These are phyloP conservation scores for Lasiodiplodia hormozganensis DNA, from an alignment of 2,329 filamentous ascomycete genomes.

Conservation along the genomic window DNA sequence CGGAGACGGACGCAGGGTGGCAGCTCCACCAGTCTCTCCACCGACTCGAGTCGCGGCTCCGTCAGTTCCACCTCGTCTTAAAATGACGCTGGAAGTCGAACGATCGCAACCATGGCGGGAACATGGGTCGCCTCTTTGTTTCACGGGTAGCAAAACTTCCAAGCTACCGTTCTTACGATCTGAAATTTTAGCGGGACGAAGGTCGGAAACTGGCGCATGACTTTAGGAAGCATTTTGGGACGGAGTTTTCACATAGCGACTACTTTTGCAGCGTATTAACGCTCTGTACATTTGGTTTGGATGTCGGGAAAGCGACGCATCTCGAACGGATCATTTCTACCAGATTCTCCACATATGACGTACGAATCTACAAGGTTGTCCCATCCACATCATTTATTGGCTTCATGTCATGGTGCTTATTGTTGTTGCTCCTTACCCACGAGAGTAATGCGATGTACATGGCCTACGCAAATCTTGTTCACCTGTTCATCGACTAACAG, in stretches of 20 bases:
- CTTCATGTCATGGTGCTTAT: background rate
- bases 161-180: background rate
- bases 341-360: constrained; percentile 2
- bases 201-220: background rate
- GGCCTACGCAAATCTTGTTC: background rate
- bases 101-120: background rate
- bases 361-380: constrained; percentile 7
- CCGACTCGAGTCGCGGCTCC: constrained; percentile 37
- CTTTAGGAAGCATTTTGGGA: background rate
- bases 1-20: constrained; percentile 45
- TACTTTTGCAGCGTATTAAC: background rate
- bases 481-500: background rate
- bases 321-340: background rate
- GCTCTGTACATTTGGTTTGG: background rate
- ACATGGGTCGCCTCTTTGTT: background rate
- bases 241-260: constrained; percentile 4
- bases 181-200: background rate
- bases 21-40: constrained; percentile 29
- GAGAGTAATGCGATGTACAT: background rate
- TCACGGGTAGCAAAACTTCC: background rate
- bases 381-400: constrained; percentile 6
- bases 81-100: background rate
- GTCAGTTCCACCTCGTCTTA: constrained; percentile 34
- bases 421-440: background rate
- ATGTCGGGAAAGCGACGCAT: no score